These are phyloP conservation scores for Fusarium paranaense DNA, from an alignment of 2,329 filamentous ascomycete genomes.

Conservation along the genomic window DNA sequence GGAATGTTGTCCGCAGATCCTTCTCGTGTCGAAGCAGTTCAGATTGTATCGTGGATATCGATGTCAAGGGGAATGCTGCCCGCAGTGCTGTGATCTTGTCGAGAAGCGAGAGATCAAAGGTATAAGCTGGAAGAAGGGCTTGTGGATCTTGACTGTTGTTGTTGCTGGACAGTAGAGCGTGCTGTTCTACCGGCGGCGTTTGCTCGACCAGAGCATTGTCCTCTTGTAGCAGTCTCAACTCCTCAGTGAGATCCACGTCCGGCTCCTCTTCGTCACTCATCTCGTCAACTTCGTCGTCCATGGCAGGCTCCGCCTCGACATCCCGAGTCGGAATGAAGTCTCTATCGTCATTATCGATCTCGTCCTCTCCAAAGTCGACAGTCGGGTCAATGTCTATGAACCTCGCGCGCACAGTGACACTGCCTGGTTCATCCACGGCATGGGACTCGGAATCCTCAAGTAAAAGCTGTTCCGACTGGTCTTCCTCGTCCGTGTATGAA, in stretches of 20 bases:
- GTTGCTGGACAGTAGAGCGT: constrained; percentile 4
- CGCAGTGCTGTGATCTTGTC: constrained; percentile 53
- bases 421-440: constrained; percentile 24
- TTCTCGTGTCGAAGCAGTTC: constrained; percentile 49
- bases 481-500: constrained; percentile 49
- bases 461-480: constrained; percentile 41
- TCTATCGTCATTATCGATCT: constrained; percentile 40
- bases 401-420: constrained; percentile 30
- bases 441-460: constrained; percentile 47
- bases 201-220: constrained; percentile 34
- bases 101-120: constrained; percentile 35
- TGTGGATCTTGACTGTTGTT: neutral
- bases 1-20: constrained; percentile 54
- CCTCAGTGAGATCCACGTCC: constrained; percentile 32
- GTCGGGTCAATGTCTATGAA: constrained; percentile 38
- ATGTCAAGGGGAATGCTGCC: constrained; percentile 57
- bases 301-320: neutral
- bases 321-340: constrained; percentile 37
- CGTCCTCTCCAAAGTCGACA: constrained; percentile 29
- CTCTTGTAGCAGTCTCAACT: constrained; percentile 38
- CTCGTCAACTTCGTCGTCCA: constrained; percentile 29
- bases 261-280: constrained; percentile 26
- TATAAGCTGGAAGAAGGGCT: neutral
- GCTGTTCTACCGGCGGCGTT: constrained; percentile 4
- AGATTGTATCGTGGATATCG: constrained; percentile 50